Conservation (phyloP, 257 asterid species). For the Nicotiana noctiflora region DNA sequence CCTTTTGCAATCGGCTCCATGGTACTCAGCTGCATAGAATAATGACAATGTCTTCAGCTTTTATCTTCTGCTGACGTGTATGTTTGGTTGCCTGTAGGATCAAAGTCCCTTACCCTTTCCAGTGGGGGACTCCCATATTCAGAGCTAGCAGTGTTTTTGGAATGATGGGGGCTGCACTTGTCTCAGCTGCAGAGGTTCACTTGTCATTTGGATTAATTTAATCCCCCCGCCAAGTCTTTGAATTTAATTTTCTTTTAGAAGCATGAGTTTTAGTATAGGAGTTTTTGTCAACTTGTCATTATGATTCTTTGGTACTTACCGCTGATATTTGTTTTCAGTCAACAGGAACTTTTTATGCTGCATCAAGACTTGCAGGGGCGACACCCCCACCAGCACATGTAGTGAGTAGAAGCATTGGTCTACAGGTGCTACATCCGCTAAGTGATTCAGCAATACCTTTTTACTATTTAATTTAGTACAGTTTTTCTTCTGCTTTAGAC, state of each 20-base stretch:
- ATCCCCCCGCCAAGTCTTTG: neutral
- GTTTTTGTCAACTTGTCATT: neutral
- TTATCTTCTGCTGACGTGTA: neutral
- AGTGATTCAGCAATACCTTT: neutral
- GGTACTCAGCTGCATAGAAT: conserved; percentile 37
- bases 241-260: neutral
- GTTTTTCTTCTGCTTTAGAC: neutral
- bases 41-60: neutral
- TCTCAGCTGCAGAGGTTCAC: conserved; percentile 87
- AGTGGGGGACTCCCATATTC: conserved; percentile 84
- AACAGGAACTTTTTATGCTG: conserved; percentile 80
- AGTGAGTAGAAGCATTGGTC: conserved; percentile 90
- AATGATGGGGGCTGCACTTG: conserved; percentile 97
- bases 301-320: neutral
- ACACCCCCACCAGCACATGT: conserved; percentile 89
- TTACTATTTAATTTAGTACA: neutral
- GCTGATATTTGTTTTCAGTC: conserved; percentile 47
- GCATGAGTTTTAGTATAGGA: neutral
- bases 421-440: conserved; percentile 46
- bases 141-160: conserved; percentile 94
- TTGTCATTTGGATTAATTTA: neutral
- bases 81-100: conserved; percentile 2
- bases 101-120: conserved; percentile 64
- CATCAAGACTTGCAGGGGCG: conserved; percentile 97
- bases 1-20: conserved; percentile 80